Evolutionary conservation across 129 eudicot genomes (phyloP).

Genomic region (Saussurea involucrata): DNA sequence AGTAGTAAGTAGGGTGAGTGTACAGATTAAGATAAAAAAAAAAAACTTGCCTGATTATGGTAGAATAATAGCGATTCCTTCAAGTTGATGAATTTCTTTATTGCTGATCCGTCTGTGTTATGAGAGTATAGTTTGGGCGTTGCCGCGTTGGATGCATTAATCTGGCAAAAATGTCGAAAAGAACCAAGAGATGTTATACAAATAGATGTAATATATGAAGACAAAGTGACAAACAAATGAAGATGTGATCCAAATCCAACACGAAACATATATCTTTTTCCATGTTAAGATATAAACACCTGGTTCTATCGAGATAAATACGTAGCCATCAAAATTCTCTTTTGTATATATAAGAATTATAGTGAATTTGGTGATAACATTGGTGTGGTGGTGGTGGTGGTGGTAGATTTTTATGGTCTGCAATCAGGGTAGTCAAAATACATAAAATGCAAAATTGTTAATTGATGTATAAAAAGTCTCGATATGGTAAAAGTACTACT

Average conservation of each 20-base stretch:
- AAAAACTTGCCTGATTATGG: not conserved
- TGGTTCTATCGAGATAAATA: not conserved
- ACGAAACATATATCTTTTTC: not conserved
- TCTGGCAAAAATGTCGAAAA: not conserved
- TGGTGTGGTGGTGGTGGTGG: too few relatives aligned
- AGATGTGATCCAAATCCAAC: not conserved
- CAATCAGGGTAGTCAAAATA: not conserved
- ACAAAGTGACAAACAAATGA: too few relatives aligned
- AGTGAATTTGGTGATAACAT: not conserved
- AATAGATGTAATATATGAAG: not conserved
- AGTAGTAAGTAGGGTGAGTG: not conserved
- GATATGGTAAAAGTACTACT: not conserved
- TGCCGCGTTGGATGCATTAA: not conserved
- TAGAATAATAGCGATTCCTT: not conserved
- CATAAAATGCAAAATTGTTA: not conserved
- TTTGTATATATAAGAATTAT: not conserved
- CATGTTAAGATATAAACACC: not conserved
- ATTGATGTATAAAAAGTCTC: not conserved
- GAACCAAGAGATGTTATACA: not conserved
- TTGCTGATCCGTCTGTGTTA: slow-evolving; percentile 13
- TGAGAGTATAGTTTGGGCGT: not conserved
- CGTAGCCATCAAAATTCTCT: not conserved
- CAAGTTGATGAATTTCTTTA: not conserved
- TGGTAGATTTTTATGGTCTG: not conserved
- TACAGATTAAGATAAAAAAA: not conserved